Evolutionary conservation across 306 rosid genomes (phyloP).

Genomic region (Begonia fuchsioides): DNA sequence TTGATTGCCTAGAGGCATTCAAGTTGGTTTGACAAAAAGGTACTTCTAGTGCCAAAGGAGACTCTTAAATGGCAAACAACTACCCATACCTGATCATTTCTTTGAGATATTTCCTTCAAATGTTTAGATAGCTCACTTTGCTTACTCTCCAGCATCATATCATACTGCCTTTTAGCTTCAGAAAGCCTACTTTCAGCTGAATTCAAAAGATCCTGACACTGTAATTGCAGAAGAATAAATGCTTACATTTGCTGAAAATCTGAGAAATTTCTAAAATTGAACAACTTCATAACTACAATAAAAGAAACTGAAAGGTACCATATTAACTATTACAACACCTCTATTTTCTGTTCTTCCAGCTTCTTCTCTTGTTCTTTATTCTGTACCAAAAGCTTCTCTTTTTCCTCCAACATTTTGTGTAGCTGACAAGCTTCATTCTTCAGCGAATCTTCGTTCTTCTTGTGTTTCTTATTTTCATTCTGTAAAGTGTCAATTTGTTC

Average conservation of each 20-base stretch:
- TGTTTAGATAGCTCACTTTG: slow-evolving; percentile 72
- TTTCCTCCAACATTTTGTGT: slow-evolving; percentile 35
- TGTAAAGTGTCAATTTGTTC: slow-evolving; percentile 44
- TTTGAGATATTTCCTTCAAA: slow-evolving; percentile 81
- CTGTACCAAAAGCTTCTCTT: slow-evolving; percentile 43
- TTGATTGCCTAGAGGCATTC: slow-evolving; percentile 57
- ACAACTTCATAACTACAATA: background rate
- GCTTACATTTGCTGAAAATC: slow-evolving; percentile 8
- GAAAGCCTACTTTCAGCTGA: slow-evolving; percentile 55
- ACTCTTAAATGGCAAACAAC: slow-evolving; percentile 11
- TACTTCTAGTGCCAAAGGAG: slow-evolving; percentile 9
- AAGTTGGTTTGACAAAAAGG: slow-evolving; percentile 15
- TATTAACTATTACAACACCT: slow-evolving; percentile 27
- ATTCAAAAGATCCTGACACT: slow-evolving; percentile 39
- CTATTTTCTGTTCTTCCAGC: slow-evolving; percentile 48
- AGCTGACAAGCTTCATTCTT: slow-evolving; percentile 46
- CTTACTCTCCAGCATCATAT: slow-evolving; percentile 66
- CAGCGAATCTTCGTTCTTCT: slow-evolving; percentile 35
- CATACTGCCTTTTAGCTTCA: slow-evolving; percentile 65
- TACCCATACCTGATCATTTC: slow-evolving; percentile 78
- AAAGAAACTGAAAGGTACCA: background rate
- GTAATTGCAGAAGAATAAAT: slow-evolving; percentile 20
- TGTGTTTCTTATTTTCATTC: slow-evolving; percentile 37
- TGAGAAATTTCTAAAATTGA: background rate
- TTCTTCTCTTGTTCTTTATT: slow-evolving; percentile 50